Evolutionary conservation across 768 basidiomycete genomes (phyloP).

Genomic region (Gymnopilus junonius): DNA sequence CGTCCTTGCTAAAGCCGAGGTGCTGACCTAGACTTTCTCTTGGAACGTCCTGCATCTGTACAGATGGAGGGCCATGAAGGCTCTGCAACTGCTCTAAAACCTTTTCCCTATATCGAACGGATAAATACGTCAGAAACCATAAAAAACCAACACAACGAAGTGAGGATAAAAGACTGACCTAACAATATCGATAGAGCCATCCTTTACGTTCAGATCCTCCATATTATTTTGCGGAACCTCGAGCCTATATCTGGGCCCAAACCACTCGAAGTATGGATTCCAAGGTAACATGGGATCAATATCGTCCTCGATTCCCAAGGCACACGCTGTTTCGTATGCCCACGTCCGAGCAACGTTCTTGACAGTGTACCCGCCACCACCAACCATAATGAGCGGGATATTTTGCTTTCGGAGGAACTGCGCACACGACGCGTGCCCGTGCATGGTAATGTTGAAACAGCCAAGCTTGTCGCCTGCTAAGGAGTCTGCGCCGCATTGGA

Average conservation of each 20-base stretch:
- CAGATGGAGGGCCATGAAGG: constrained; percentile 74
- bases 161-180: constrained; percentile 49
- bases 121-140: neutral
- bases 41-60: constrained; percentile 85
- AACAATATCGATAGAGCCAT: constrained; percentile 80
- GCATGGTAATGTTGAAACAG: constrained; percentile 94
- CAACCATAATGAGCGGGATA: constrained; percentile 88
- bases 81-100: constrained; percentile 50
- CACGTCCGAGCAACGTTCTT: constrained; percentile 95
- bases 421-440: constrained; percentile 92
- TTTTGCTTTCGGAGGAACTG: constrained; percentile 82
- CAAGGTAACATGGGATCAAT: constrained; percentile 82
- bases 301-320: constrained; percentile 81
- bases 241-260: constrained; percentile 91
- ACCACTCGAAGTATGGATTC: constrained; percentile 96
- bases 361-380: constrained; percentile 96
- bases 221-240: constrained; percentile 93
- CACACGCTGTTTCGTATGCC: constrained; percentile 97
- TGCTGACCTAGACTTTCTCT: constrained; percentile 67
- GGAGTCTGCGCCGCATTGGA: constrained; percentile 97
- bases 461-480: constrained; percentile 95
- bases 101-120: constrained; percentile 27
- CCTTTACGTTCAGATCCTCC: constrained; percentile 88
- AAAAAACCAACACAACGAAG: neutral
- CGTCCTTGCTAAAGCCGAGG: constrained; percentile 56